Percentiles rank a stretch among this genome's conserved stretches.
These are phyloP conservation scores for Phaeoacremonium minimum DNA, from an alignment of 2,329 filamentous ascomycete genomes.

Conservation along the genomic window DNA sequence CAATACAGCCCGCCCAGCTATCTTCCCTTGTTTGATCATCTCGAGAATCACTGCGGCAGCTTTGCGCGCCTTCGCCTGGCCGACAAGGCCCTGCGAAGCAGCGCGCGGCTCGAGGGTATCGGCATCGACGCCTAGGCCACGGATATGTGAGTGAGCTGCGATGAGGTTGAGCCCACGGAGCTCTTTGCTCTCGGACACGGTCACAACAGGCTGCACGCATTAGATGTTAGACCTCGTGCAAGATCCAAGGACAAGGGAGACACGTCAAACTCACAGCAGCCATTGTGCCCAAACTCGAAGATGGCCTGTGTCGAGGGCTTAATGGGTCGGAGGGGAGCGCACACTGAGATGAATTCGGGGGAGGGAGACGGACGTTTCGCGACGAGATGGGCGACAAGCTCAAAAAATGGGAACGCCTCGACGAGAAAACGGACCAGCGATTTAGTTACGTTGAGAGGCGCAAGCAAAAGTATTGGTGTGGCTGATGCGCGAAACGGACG, in stretches of 20 bases:
- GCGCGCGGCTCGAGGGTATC: conserved; percentile 84
- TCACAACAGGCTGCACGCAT: conserved; percentile 53
- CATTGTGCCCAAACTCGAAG: conserved; percentile 42
- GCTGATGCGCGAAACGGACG: too few relatives aligned
- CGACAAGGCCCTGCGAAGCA: conserved; percentile 88
- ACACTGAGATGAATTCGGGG: too few relatives aligned
- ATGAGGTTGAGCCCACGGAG: conserved; percentile 95
- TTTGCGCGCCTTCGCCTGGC: conserved; percentile 94
- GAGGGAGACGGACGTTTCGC: too few relatives aligned
- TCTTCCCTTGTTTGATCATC: conserved; percentile 99
- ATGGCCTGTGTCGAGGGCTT: too few relatives aligned
- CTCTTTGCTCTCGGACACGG: conserved; percentile 92
- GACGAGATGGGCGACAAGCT: too few relatives aligned
- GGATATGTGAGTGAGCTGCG: conserved; percentile 96
- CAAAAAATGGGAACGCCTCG: too few relatives aligned
- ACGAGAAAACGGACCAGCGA: too few relatives aligned
- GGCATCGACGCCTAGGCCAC: conserved; percentile 87
- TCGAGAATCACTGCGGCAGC: conserved; percentile 93
- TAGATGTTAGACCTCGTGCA: too few relatives aligned
- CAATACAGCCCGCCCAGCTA: conserved; percentile 88
- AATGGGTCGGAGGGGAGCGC: too few relatives aligned
- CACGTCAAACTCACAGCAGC: conserved; percentile 53
- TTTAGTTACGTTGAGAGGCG: too few relatives aligned
- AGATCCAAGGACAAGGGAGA: too few relatives aligned
- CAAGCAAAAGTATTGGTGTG: too few relatives aligned